Conservation (phyloP, 495 filamentous ascomycete species). For the Penicillium odoratum region DNA sequence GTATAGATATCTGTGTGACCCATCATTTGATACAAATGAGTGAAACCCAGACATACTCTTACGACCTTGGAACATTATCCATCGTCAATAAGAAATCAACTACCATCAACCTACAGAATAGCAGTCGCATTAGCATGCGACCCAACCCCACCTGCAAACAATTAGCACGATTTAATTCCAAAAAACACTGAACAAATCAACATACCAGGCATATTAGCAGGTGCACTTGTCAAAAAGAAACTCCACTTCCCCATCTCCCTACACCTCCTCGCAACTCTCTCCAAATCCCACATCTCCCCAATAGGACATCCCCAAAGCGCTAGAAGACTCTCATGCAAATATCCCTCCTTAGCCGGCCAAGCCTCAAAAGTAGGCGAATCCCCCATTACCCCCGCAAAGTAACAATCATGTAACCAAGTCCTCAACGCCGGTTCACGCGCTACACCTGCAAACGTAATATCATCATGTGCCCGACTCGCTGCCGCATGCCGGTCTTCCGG, state of each 20-base stretch:
- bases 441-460: conserved; percentile 55
- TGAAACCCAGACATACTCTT: too few relatives aligned
- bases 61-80: too few relatives aligned
- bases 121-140: conserved; percentile 41
- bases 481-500: conserved; percentile 39
- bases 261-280: conserved; percentile 48
- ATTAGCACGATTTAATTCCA: conserved; percentile 4
- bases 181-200: background rate
- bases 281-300: conserved; percentile 63
- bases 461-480: conserved; percentile 44
- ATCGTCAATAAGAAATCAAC: too few relatives aligned
- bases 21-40: too few relatives aligned
- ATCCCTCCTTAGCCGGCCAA: conserved; percentile 55
- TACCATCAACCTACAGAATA: conserved; percentile 40
- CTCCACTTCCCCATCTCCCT: conserved; percentile 57
- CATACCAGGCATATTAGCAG: conserved; percentile 54
- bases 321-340: conserved; percentile 63
- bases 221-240: conserved; percentile 66
- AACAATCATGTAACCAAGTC: conserved; percentile 66
- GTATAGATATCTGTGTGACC: background rate
- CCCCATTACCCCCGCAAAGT: conserved; percentile 62
- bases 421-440: conserved; percentile 57
- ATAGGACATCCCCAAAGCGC: conserved; percentile 64
- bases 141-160: conserved; percentile 20
- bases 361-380: conserved; percentile 63